Evolutionary conservation across 2,329 filamentous ascomycete species (phyloP), one percentile per base, ranked within the genome.

Genomic region (Calonectria hongkongensis): DNA sequence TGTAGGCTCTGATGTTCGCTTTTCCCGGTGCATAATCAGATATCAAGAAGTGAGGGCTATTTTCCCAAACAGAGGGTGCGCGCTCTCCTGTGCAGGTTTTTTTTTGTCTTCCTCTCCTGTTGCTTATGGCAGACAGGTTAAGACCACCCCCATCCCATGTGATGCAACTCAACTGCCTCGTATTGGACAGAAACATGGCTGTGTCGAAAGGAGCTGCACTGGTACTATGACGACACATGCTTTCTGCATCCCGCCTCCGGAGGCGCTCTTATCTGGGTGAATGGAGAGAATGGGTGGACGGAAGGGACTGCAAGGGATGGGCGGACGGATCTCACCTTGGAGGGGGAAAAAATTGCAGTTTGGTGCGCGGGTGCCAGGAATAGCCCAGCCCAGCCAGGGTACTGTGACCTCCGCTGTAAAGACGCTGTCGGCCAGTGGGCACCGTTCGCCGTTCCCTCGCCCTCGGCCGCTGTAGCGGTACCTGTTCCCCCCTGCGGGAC

Each of bases 241-340:
- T 43, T 43, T 43, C 30, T 28, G 25, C 27, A 63, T 68, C 66
- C 66, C 66, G 56, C 66, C 50, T 54, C 64, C 39, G 66, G 66
- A 41, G 54, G 54, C 33, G 33, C n/a, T 36, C 54, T 60, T 60
- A 65, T 69, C 66, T 72, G 66, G 66, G 47, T 69, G 56, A 64
- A 69, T 69, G 66, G 66, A 69, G 56, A 54, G 66, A 62, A 64
- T 51, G 56, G 30, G 65, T 65, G 70, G 64, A 64, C 36, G 69
- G 56, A 67, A 66, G 56, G 45, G 45, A 48, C 21, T 43, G 16
- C 41, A n/a, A 7, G 69, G 56, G 58, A 65, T 70, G 47, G 39
- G 58, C 58, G 67, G 56, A 56, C 56, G 58, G 64, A 27, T 51
- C 60, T 50, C 68, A 48, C 43, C 43, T 65, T 48, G 62, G 47